Base-by-base conservation (phyloP, 148 eudicot species). In the Pouteria glomerata region DNA sequence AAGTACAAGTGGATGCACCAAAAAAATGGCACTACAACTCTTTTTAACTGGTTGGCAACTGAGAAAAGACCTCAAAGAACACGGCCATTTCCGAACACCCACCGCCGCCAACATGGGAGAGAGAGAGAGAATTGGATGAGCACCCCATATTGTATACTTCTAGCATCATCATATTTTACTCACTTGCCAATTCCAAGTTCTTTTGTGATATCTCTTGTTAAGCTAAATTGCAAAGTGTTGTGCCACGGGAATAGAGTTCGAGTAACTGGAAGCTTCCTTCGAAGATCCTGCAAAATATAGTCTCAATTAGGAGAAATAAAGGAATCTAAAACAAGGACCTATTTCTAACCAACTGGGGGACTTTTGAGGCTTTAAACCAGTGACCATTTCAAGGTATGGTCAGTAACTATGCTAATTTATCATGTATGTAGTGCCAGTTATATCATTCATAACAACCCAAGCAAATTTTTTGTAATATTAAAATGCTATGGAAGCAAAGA, bases 241-340 rank as follows among this genome's bases (percentile, higher is more conserved):
- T 92, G 96, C 98, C 98, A 92, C 0, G 98, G 98, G 69, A 92
- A 90, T 71, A 92, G 71, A 63, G 98, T 92, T 29, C 98, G 90
- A 29, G 98, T 92, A 65, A 90, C 93, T 52, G 98, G 98, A 68
- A 92, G 91, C 87, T 90, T 92, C 75, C 96, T 81, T 59, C 98
- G 88, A 57, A 92, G 87, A 73, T 92, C 98, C 96, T 88, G 86
- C 57, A 83, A 57, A 47, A 29, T 3, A 19, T 19, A 59, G 21
- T 31, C 39, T 27, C 69, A 15, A 4, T 41, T 47, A 2, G n/a
- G n/a, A n/a, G n/a, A 8, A 50, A 14, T 31, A 33, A 44, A 71
- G 26, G 50, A 41, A 27, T 24, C 18, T 18, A 24, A 37, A 24
- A 56, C 60, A 8, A 24, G 15, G 8, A 33, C 19, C 35, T 7